A percentile compares a stretch with the other conserved stretches of the same genome.
These are phyloP conservation scores for Suaeda aralocaspica DNA, from an alignment of 148 eudicot genomes.

Conservation along the genomic window DNA sequence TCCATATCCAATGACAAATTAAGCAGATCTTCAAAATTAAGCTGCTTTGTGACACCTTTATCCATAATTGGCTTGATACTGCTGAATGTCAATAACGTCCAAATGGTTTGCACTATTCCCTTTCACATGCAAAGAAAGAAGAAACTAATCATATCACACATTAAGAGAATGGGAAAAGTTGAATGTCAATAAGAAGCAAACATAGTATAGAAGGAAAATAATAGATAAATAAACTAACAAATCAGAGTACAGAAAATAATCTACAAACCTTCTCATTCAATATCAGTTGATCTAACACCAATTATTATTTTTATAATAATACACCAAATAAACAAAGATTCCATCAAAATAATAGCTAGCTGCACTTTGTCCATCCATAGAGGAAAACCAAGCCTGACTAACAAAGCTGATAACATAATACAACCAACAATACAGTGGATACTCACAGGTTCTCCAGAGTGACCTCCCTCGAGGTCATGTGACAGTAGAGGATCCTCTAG, in stretches of 20 bases:
- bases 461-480: slow-evolving; percentile 48
- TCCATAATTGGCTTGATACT: slow-evolving; percentile 56
- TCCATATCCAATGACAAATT: slow-evolving; percentile 74
- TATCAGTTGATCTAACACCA: not conserved
- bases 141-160: slow-evolving; percentile 3
- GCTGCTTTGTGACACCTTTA: slow-evolving; percentile 71
- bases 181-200: not conserved
- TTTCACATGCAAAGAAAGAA: slow-evolving; percentile 27
- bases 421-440: slow-evolving; percentile 14
- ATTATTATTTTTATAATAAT: no score
- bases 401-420: not conserved
- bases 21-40: slow-evolving; percentile 79
- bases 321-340: not conserved
- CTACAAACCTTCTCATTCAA: not conserved
- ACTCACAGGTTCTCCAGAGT: slow-evolving; percentile 36
- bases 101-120: slow-evolving; percentile 41
- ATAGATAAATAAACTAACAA: slow-evolving; percentile 4
- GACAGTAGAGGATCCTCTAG: slow-evolving; percentile 59
- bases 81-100: slow-evolving; percentile 61
- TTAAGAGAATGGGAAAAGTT: not conserved
- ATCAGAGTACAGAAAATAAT: not conserved
- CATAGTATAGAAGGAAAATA: no score
- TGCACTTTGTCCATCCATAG: not conserved
- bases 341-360: not conserved
- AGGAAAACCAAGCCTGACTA: not conserved